phyloP scores from a whole-genome alignment of 441 rosid genomes.

The Gossypium davidsonii region DNA sequence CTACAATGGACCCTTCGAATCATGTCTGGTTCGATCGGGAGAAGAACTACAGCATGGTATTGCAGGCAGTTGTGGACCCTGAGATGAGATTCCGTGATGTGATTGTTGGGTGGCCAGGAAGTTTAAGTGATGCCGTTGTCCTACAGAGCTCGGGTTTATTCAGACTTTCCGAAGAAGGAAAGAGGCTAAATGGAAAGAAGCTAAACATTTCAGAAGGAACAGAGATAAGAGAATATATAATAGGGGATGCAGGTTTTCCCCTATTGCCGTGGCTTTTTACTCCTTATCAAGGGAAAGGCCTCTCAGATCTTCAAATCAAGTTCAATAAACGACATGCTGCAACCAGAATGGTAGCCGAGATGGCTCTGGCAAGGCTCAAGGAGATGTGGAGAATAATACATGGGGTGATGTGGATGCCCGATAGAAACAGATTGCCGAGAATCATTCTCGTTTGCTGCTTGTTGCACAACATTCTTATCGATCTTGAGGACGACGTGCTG shows the following conservation, averaged over 20 bases:
- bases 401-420: conserved; percentile 93
- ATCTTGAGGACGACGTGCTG: conserved; percentile 51
- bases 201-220: conserved; percentile 39
- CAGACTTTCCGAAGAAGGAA: conserved; percentile 61
- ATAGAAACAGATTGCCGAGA: conserved; percentile 66
- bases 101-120: conserved; percentile 82
- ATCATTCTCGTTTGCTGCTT: conserved; percentile 79
- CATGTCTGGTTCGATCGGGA: conserved; percentile 65
- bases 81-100: conserved; percentile 81
- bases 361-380: conserved; percentile 69
- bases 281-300: conserved; percentile 54
- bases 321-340: conserved; percentile 67
- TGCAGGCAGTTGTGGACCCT: conserved; percentile 80
- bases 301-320: conserved; percentile 38
- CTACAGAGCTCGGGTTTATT: conserved; percentile 63
- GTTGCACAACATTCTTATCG: conserved; percentile 78
- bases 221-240: conserved; percentile 58
- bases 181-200: conserved; percentile 48
- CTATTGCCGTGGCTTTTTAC: conserved; percentile 75
- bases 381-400: conserved; percentile 83
- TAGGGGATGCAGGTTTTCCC: conserved; percentile 72
- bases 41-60: conserved; percentile 74
- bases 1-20: conserved; percentile 57
- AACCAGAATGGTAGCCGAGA: conserved; percentile 45
- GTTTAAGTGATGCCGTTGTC: conserved; percentile 54